Conservation (phyloP, 2,329 filamentous ascomycete species). For the Triangularia verruculosa region DNA sequence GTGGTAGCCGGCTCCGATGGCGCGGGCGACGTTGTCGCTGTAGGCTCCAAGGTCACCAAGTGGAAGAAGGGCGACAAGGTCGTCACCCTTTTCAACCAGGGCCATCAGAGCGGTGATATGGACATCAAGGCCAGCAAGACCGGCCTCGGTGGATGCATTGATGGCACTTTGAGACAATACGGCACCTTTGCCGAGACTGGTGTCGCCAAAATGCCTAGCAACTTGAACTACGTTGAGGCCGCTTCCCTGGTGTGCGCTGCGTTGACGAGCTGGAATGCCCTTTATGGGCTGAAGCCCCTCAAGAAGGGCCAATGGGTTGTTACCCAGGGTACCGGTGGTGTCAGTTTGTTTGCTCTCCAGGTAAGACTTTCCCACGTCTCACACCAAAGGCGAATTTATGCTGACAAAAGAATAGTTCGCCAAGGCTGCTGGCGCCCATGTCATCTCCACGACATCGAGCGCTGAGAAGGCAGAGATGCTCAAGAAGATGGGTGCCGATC, state of each 20-base stretch:
- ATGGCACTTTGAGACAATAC: conserved; percentile 67
- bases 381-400: neutral
- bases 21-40: conserved; percentile 51
- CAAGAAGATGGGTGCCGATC: conserved; percentile 51
- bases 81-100: conserved; percentile 60
- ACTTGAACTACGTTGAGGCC: conserved; percentile 52
- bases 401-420: conserved; percentile 37
- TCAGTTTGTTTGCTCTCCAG: conserved; percentile 64
- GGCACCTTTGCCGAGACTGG: conserved; percentile 66
- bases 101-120: conserved; percentile 46
- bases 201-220: conserved; percentile 60
- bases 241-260: conserved; percentile 58
- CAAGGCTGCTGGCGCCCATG: conserved; percentile 49
- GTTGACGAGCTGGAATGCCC: conserved; percentile 64
- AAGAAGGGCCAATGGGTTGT: conserved; percentile 58
- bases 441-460: conserved; percentile 57
- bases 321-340: conserved; percentile 69
- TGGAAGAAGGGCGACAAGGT: conserved; percentile 54
- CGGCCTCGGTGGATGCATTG: conserved; percentile 64
- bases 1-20: conserved; percentile 53
- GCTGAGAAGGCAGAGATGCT: conserved; percentile 47
- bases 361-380: conserved; percentile 13
- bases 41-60: conserved; percentile 47
- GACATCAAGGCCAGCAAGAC: conserved; percentile 38
- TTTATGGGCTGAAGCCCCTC: conserved; percentile 55